A percentile compares a stretch with the other conserved stretches of the same genome.
Evolutionary conservation across 2,329 filamentous ascomycete species (phyloP).

Genomic region (Tolypocladium ophioglossoides): DNA sequence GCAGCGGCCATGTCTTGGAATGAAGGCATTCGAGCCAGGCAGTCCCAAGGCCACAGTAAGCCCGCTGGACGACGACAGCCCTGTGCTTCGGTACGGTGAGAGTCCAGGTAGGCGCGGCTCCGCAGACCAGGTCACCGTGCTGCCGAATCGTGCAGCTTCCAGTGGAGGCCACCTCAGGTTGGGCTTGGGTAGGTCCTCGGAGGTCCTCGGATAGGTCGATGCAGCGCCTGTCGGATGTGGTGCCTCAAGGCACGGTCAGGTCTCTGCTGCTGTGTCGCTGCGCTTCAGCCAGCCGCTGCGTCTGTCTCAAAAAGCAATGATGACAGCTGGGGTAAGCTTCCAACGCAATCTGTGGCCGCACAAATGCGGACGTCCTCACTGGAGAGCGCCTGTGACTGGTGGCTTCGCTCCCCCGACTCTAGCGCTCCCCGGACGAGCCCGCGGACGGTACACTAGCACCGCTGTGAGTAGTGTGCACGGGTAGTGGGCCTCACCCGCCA

Average conservation of each 20-base stretch:
- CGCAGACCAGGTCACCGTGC: not conserved
- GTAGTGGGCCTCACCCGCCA: not conserved
- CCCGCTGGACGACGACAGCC: not conserved
- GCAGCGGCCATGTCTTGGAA: constrained; percentile 5
- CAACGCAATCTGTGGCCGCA: not conserved
- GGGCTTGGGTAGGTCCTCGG: too few relatives aligned
- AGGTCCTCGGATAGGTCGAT: not conserved
- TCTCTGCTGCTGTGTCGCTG: not conserved
- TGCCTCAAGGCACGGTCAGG: not conserved
- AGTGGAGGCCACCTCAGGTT: too few relatives aligned
- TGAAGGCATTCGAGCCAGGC: constrained; percentile 3
- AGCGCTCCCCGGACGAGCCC: not conserved
- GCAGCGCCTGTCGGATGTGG: not conserved
- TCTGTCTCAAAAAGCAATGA: not conserved
- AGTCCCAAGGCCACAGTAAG: not conserved
- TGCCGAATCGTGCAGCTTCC: not conserved
- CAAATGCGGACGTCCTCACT: not conserved
- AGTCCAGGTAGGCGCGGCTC: not conserved
- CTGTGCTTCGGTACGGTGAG: not conserved
- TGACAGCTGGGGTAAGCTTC: not conserved
- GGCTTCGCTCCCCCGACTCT: not conserved
- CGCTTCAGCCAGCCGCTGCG: not conserved
- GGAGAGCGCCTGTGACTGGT: not conserved
- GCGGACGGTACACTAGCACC: not conserved
- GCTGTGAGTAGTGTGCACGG: not conserved